A percentile compares a stretch with the other conserved stretches of the same genome.
Evolutionary conservation across 2,329 filamentous ascomycete genomes (phyloP).

Genomic region (Alternaria gaisen): DNA sequence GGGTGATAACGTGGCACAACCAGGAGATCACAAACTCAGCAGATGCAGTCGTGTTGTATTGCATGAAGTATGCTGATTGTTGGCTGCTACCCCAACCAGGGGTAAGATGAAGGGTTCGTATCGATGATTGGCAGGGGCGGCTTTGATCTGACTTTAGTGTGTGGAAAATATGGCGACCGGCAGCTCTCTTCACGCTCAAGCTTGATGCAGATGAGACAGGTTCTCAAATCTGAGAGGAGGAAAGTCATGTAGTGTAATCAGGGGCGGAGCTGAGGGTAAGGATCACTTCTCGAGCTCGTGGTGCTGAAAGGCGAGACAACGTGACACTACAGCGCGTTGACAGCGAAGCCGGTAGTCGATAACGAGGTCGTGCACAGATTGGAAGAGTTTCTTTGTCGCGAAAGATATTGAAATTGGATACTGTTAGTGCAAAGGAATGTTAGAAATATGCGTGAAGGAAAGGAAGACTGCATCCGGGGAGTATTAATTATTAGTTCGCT

Average conservation of each 20-base stretch:
- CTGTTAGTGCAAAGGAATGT: neutral
- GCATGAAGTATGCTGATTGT: conserved; percentile 26
- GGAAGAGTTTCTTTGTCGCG: neutral
- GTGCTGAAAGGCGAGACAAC: conserved; percentile 26
- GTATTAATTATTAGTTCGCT: neutral
- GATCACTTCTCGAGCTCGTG: conserved; percentile 29
- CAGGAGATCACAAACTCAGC: conserved; percentile 30
- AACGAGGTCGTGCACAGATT: neutral
- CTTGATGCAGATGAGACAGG: conserved; percentile 25
- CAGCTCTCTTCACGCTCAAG: conserved; percentile 22
- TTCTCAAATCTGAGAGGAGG: conserved; percentile 28
- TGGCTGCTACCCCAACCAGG: conserved; percentile 35
- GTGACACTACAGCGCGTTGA: conserved; percentile 32
- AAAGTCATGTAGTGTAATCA: conserved; percentile 29
- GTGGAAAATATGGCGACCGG: conserved; percentile 15
- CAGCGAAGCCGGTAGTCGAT: conserved; percentile 19
- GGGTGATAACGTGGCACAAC: conserved; percentile 34
- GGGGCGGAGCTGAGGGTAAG: conserved; percentile 31
- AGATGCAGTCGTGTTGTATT: conserved; percentile 34
- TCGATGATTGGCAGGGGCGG: neutral
- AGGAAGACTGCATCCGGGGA: conserved; percentile 1
- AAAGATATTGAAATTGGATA: neutral
- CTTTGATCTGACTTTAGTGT: neutral
- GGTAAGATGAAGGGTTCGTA: conserved; percentile 4
- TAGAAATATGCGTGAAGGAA: neutral